Conservation (phyloP, 2,329 filamentous ascomycete genomes). For the Epicoccum sorghinum region DNA sequence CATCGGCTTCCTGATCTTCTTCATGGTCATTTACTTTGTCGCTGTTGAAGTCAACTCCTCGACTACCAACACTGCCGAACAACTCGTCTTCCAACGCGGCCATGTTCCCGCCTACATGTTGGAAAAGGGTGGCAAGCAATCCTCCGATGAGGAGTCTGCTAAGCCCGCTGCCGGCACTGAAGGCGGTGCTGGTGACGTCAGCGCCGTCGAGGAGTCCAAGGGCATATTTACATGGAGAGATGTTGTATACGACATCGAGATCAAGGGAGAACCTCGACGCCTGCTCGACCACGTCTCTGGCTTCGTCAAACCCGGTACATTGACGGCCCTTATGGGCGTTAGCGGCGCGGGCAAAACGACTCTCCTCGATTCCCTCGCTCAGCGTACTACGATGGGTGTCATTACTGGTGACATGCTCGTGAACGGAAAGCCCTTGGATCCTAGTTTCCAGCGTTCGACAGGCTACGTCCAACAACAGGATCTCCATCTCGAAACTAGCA, state of each 20-base stretch:
- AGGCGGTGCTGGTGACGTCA: constrained; percentile 46
- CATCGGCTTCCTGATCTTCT: constrained; percentile 67
- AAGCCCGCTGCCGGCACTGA: constrained; percentile 35
- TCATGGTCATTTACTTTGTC: constrained; percentile 67
- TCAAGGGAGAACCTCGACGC: constrained; percentile 54
- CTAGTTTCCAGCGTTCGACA: constrained; percentile 47
- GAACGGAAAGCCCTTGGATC: constrained; percentile 43
- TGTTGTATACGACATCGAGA: constrained; percentile 43
- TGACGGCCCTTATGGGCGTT: constrained; percentile 50
- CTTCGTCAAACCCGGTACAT: constrained; percentile 62
- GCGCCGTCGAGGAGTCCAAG: constrained; percentile 49
- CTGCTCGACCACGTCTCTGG: constrained; percentile 61
- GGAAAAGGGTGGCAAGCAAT: constrained; percentile 31
- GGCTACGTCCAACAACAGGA: constrained; percentile 51
- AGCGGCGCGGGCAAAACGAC: constrained; percentile 49
- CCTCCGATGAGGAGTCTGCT: constrained; percentile 44
- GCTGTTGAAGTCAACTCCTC: constrained; percentile 70
- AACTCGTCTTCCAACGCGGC: constrained; percentile 66
- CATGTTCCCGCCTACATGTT: constrained; percentile 52
- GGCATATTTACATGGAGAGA: constrained; percentile 50
- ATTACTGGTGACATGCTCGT: constrained; percentile 49
- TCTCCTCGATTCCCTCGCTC: constrained; percentile 45
- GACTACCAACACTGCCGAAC: constrained; percentile 68
- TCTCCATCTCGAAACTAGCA: constrained; percentile 47
- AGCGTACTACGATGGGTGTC: constrained; percentile 45